phyloP scores from a whole-genome alignment of 116 monocot genomes.

The Dioscorea cayenensis region DNA sequence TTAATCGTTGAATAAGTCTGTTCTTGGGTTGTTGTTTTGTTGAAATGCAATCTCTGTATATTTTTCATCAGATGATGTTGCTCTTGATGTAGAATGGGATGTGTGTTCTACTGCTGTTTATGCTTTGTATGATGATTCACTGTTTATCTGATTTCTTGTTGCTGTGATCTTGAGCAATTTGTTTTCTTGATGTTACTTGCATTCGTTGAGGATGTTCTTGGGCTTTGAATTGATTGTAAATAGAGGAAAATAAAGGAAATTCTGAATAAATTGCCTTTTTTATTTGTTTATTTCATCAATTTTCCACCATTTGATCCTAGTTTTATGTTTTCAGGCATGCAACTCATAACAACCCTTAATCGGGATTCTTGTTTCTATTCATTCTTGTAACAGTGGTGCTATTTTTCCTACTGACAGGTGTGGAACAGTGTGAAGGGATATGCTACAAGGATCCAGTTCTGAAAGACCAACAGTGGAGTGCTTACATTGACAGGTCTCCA shows the following conservation, averaged over 20 bases:
- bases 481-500: constrained; percentile 95
- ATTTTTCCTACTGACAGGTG: constrained; percentile 33
- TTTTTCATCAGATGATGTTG: neutral
- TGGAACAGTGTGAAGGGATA: constrained; percentile 79
- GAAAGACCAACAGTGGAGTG: constrained; percentile 83
- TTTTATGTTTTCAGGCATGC: neutral
- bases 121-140: too few species aligned
- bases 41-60: neutral
- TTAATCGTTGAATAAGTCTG: neutral
- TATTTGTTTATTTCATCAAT: too few species aligned
- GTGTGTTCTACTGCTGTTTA: too few species aligned
- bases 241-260: too few species aligned
- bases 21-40: neutral
- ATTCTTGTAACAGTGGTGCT: neutral
- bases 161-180: neutral
- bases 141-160: neutral
- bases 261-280: too few species aligned
- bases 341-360: neutral
- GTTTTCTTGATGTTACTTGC: too few species aligned
- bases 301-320: neutral
- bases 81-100: neutral
- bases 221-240: too few species aligned
- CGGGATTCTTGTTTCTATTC: neutral
- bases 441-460: constrained; percentile 99
- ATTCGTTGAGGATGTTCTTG: too few species aligned